Base-by-base conservation (phyloP, 1,139 yeast species). In the Kodamaea sp. region DNA sequence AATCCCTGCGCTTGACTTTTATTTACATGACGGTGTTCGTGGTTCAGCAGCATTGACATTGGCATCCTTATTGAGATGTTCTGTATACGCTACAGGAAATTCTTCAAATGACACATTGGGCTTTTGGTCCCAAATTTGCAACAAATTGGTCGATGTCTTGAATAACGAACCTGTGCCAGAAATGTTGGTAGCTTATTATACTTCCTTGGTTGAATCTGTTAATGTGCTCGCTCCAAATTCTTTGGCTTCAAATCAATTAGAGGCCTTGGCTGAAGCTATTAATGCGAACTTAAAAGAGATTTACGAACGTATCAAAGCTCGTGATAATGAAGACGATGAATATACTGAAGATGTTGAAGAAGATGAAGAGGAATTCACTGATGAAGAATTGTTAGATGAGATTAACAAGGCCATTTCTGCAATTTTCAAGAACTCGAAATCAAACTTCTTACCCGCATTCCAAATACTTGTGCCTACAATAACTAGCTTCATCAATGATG, bases 1-100 rank as follows among this genome's bases (percentile, higher is more conserved):
- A 15, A 67, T 89, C 22, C 97, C 97, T 6, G 89, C 96, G 2
- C 71, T 92, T 41, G 92, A 83, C 55, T 94, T 90, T 56, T 89
- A 87, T 55, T 76, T 90, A 53, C 97, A 89, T 57, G 97, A 89
- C 57, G 96, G 95, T 22, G 97, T 92, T 7, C 80, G 98, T 52
- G 88, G 87, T 18, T 79, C 95, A 15, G 90, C 96, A 32, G 90
- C 96, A 4, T 76, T 83, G 42, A 76, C 92, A 3, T 78, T 90
- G 50, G 92, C 97, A 1, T 80, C 89, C 7, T 67, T 90, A 42
- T 66, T 92, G 43, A 67, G 78, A 38, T 80, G 88, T 44, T 73
- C 83, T n/a, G 80, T 80, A 26, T 65, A 71, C 25, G 88, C 87
- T 4, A 70, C 82, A 15, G 80, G 88, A 36, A 61, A 58, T 28